Conservation (phyloP, 495 filamentous ascomycete species). For the Penicillium egyptiacum region DNA sequence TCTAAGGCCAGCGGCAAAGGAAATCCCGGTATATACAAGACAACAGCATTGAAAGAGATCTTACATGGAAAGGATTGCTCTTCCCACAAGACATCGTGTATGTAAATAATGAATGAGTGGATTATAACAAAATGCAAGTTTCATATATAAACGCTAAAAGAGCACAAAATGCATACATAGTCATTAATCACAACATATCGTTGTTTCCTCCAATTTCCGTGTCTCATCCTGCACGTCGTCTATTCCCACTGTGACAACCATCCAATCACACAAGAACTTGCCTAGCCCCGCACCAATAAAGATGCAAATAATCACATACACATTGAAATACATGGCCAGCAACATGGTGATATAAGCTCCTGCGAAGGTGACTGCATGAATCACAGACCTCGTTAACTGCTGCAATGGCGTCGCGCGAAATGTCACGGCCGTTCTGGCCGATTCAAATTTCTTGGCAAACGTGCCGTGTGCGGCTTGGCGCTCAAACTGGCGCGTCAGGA, state of each 20-base stretch:
- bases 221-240: slow-evolving; percentile 9
- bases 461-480: slow-evolving; percentile 25
- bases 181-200: slow-evolving; percentile 12
- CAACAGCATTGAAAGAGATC: neutral
- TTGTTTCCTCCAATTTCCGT: slow-evolving; percentile 12
- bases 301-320: slow-evolving; percentile 60
- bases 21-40: neutral
- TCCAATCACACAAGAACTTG: slow-evolving; percentile 56
- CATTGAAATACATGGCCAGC: slow-evolving; percentile 61
- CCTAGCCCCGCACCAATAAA: slow-evolving; percentile 59
- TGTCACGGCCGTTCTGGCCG: slow-evolving; percentile 13
- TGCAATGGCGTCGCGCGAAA: slow-evolving; percentile 53
- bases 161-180: neutral
- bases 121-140: neutral
- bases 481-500: slow-evolving; percentile 47
- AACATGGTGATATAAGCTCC: slow-evolving; percentile 69
- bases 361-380: slow-evolving; percentile 63
- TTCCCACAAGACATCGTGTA: neutral
- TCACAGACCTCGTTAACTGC: slow-evolving; percentile 54
- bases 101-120: neutral
- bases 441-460: slow-evolving; percentile 19
- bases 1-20: neutral
- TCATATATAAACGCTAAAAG: neutral
- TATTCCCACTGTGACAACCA: slow-evolving; percentile 21
- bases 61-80: neutral